Conservation (phyloP, 2,329 filamentous ascomycete genomes). For the Pseudogymnoascus verrucosus region DNA sequence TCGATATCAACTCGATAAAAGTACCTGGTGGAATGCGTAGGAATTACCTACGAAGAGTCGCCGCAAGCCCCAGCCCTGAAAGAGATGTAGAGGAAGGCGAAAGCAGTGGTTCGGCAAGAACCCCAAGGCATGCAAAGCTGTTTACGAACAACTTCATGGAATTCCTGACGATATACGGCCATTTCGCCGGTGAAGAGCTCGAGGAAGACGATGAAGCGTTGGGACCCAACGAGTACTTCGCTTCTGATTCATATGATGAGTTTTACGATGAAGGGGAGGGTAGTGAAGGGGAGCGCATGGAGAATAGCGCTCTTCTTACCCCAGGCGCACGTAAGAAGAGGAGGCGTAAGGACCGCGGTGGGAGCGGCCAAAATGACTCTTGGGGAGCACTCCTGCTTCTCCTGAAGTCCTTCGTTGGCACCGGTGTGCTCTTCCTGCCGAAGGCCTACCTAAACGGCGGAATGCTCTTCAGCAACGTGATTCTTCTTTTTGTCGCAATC, state of each 20-base stretch:
- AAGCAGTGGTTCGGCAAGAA: slow-evolving; percentile 31
- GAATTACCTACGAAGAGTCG: slow-evolving; percentile 75
- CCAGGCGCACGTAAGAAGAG: slow-evolving; percentile 60
- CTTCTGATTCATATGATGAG: slow-evolving; percentile 63
- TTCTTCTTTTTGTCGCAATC: slow-evolving; percentile 75
- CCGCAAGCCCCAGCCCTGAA: slow-evolving; percentile 49
- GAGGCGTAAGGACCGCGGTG: slow-evolving; percentile 66
- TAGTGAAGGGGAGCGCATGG: slow-evolving; percentile 70
- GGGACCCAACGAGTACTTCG: slow-evolving; percentile 84
- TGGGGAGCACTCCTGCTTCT: slow-evolving; percentile 75
- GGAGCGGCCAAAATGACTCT: slow-evolving; percentile 68
- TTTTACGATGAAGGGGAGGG: slow-evolving; percentile 40
- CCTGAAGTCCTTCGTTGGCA: slow-evolving; percentile 96
- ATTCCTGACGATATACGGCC: slow-evolving; percentile 88
- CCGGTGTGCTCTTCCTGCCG: slow-evolving; percentile 86
- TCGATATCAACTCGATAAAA: slow-evolving; percentile 85
- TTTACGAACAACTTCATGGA: slow-evolving; percentile 93
- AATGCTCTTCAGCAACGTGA: slow-evolving; percentile 91
- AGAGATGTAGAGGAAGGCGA: slow-evolving; percentile 27
- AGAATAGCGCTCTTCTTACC: slow-evolving; percentile 76
- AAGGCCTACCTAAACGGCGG: slow-evolving; percentile 92
- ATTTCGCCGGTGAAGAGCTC: slow-evolving; percentile 94
- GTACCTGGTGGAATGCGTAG: slow-evolving; percentile 89
- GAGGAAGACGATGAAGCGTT: slow-evolving; percentile 93
- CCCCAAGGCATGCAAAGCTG: slow-evolving; percentile 47